phyloP scores from a whole-genome alignment of 371 early-diverging fungal species.

The Rhizopus microsporus region DNA sequence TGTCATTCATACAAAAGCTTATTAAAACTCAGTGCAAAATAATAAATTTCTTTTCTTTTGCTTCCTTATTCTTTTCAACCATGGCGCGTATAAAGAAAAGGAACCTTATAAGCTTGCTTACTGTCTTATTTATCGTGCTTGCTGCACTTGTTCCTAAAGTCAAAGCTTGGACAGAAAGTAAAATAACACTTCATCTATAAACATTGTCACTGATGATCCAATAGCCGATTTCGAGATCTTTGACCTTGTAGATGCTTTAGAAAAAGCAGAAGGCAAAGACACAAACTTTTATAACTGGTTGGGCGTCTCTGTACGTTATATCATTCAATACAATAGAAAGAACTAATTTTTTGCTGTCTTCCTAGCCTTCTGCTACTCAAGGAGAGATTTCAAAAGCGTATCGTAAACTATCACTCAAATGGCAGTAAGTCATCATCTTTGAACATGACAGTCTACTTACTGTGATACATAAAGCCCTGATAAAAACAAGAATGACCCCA shows the following conservation, averaged over 20 bases:
- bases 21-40: constrained; percentile 21
- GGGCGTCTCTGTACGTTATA: constrained; percentile 45
- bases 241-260: constrained; percentile 79
- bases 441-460: constrained; percentile 1
- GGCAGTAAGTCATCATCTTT: constrained; percentile 71
- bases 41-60: neutral
- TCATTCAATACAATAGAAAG: neutral
- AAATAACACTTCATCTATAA: neutral
- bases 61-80: neutral
- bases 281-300: constrained; percentile 63
- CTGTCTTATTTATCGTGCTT: constrained; percentile 20
- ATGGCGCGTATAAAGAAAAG: constrained; percentile 15
- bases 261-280: constrained; percentile 66
- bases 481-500: constrained; percentile 62
- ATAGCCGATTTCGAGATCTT: constrained; percentile 81
- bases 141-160: constrained; percentile 26
- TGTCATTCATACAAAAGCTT: constrained; percentile 65
- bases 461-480: constrained; percentile 60
- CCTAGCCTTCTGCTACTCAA: constrained; percentile 64
- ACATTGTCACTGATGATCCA: neutral
- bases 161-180: constrained; percentile 38
- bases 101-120: constrained; percentile 20
- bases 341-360: constrained; percentile 9
- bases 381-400: constrained; percentile 83
- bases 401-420: constrained; percentile 87